Percentiles rank a stretch among this genome's conserved stretches.
Evolutionary conservation across 1,284 basidiomycete species (phyloP).

Genomic region (Hypsizygus ulmarius): DNA sequence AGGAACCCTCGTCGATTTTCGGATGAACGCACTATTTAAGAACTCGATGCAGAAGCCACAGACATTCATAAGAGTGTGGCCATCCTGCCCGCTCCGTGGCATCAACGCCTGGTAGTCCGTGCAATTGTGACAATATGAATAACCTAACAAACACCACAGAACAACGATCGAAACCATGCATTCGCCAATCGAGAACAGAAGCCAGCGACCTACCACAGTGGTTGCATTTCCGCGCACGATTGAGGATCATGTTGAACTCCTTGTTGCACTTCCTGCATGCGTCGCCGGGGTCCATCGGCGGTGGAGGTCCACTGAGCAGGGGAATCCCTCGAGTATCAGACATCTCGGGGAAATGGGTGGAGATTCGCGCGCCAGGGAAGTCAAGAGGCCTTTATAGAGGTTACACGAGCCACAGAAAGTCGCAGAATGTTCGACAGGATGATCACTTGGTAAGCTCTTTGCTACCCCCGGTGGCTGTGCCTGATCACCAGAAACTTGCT

Average conservation of each 20-base stretch:
- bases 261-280: conserved; percentile 71
- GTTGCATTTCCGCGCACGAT: conserved; percentile 63
- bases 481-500: background rate
- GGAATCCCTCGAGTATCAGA: conserved; percentile 52
- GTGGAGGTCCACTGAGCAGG: conserved; percentile 65
- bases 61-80: conserved; percentile 62
- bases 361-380: background rate
- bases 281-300: conserved; percentile 40
- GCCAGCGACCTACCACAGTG: conserved; percentile 61
- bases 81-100: conserved; percentile 53
- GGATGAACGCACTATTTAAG: conserved; percentile 52
- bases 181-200: conserved; percentile 5
- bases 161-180: conserved; percentile 6
- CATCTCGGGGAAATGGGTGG: conserved; percentile 14
- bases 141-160: conserved; percentile 43
- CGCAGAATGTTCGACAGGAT: conserved; percentile 18
- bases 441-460: conserved; percentile 4
- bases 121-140: conserved; percentile 67
- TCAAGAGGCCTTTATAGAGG: conserved; percentile 8
- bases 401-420: conserved; percentile 15
- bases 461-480: conserved; percentile 9
- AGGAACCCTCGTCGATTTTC: background rate
- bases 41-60: conserved; percentile 72
- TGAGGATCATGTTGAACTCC: conserved; percentile 69
- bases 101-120: conserved; percentile 72